Base-by-base conservation (phyloP, 768 basidiomycete genomes). In the Psilocybe sp. region DNA sequence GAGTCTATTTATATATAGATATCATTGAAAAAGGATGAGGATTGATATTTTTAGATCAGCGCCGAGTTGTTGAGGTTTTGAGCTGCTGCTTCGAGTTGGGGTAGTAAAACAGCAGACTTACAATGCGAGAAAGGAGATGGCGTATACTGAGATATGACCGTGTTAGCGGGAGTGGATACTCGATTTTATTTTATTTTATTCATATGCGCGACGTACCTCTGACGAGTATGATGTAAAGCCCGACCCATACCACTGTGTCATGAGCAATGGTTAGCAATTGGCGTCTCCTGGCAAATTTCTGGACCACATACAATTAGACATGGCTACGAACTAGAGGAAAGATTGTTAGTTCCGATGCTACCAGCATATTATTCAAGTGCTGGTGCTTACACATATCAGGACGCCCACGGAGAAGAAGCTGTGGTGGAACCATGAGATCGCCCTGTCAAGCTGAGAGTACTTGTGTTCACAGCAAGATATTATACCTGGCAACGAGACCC, bases 201-300 rank as follows among this genome's bases (percentile, higher is more conserved):
- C n/a, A n/a, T n/a, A n/a, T n/a, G n/a, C n/a, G 9, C 15, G 1
- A 37, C 50, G 13, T 28, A 52, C 54, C 36, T 47, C 52, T 56
- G 2, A 50, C 54, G 8, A 56, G 40, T 19, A 56, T 47, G 10
- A 56, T 49, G 11, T 56, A 56, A 16, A 56, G 43, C 2, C 40
- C 50, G 39, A 56, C 52, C 54, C 54, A 56, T 12, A 56, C 51
- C 20, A 56, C 54, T 56, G n/a, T n/a, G n/a, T n/a, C n/a, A n/a
- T n/a, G 20, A 9, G 36, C 2, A 6, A 16, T 33, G 18, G 7
- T 15, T 31, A n/a, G 19, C 5, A 6, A 2, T n/a, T 23, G 14
- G 1, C 23, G 5, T 39, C 12, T n/a, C n/a, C n/a, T n/a, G n/a
- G n/a, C n/a, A n/a, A n/a, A n/a, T n/a, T n/a, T n/a, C n/a, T 28